These are phyloP conservation scores for Starmerella vaccinii DNA, from an alignment of 805 yeast genomes.

Conservation along the genomic window DNA sequence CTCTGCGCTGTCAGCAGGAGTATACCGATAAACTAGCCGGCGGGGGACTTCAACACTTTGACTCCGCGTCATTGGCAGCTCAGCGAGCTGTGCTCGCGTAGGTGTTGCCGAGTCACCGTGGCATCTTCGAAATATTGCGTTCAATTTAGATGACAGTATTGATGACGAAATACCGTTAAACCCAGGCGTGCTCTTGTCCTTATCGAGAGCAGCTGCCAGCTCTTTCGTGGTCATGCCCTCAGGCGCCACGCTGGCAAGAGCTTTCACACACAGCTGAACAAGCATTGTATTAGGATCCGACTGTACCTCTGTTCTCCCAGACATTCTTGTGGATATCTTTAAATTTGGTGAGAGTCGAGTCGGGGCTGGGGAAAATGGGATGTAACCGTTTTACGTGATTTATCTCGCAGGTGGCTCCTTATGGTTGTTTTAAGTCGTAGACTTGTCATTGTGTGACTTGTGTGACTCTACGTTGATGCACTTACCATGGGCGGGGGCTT, in stretches of 20 bases:
- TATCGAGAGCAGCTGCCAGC: constrained; percentile 24
- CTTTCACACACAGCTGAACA: constrained; percentile 24
- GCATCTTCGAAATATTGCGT: constrained; percentile 28
- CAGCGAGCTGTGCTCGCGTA: constrained; percentile 15
- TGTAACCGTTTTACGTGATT: constrained; percentile 3
- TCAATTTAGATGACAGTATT: constrained; percentile 29
- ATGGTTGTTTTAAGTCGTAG: constrained; percentile 9
- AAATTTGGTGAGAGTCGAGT: not conserved
- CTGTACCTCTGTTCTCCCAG: not conserved
- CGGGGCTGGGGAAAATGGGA: not conserved
- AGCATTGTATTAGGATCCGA: constrained; percentile 18
- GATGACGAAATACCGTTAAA: constrained; percentile 28
- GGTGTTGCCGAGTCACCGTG: constrained; percentile 25
- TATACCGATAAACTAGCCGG: constrained; percentile 27
- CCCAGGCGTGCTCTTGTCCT: constrained; percentile 8
- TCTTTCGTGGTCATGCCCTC: constrained; percentile 29
- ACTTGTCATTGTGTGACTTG: constrained; percentile 4
- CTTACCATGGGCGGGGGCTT: not conserved
- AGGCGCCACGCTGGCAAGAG: constrained; percentile 22
- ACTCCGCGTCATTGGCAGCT: constrained; percentile 27
- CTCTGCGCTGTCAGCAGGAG: constrained; percentile 12
- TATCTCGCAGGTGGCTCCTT: not conserved
- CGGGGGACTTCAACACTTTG: constrained; percentile 26
- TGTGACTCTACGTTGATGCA: constrained; percentile 3
- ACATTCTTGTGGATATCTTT: not conserved